Evolutionary conservation across 2,329 filamentous ascomycete genomes (phyloP), one percentile per base, ranked within the genome.

Genomic region (Calonectria hawksworthii): DNA sequence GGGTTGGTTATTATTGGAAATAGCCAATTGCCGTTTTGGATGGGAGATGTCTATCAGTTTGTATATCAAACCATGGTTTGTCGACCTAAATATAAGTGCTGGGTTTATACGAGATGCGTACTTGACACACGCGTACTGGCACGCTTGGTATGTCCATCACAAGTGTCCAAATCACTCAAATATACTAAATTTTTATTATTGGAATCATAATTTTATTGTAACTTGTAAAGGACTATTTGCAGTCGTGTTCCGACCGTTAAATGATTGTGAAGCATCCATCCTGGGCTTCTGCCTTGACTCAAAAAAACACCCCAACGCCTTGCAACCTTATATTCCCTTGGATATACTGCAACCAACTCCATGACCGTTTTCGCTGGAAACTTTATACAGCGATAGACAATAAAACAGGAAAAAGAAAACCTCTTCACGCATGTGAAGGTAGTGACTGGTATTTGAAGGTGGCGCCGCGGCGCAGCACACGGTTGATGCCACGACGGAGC

Each of bases 381-480:
- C 51, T 63, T 18, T n/a, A 50, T 8, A 11, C 9, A 34, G 16
- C 1, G 4, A 41, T 28, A 41, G 8, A 63, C 41, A 41, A 28
- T 4, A 44, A 14, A 59, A 69, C n/a, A 47, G 7, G 28, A n/a
- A 38, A 73, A 73, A 50, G 2, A 23, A n/a, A 2, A 13, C 9
- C 5, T 8, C 38, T 21, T 63, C 18, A 77, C 21, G 61, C 64
- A 52, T 65, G 26, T 54, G 69, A 71, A 18, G 76, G 75, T 16
- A 77, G 47, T 18, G 63, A 61, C n/a, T 75, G 75, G 44, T 78
- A 78, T 28, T 75, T 75, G 70, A 78, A 74, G 4, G 73, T 21
- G 14, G 70, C 26, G 36, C 66, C 36, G 28, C 71, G 51, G 30
- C 76, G 76, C 34, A 78, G n/a, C n/a, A 76, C 13, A 5, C 65